Base-by-base conservation (phyloP, 495 filamentous ascomycete genomes). In the Tuber brumale region DNA sequence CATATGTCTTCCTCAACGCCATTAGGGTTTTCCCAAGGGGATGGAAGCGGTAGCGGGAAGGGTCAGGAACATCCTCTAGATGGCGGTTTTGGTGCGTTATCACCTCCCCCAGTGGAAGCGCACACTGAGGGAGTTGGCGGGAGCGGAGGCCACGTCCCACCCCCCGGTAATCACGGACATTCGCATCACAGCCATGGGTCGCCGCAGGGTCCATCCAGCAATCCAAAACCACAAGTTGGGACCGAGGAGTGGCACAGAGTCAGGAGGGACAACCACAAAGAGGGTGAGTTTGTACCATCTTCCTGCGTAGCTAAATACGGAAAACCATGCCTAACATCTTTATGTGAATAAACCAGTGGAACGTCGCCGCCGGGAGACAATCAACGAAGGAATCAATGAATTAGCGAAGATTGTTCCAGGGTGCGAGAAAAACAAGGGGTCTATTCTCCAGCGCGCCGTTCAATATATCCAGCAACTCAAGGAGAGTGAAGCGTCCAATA, bases 361-460 rank as follows among this genome's bases (percentile, higher is more conserved):
- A 85, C 93, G 95, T 73, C 94, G 95, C 70, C 95, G 95, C 51
- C 93, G 95, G 77, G 95, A 99, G 84, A 97, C 96, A 7, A 99
- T 99, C 84, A 99, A 99, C 83, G 95, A 99, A 85, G 95, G 95
- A 71, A 99, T 99, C 82, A 98, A 97, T 82, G 95, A 99, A 85
- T 90, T 99, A 61, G 92, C 96, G 72, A 97, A 97, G 85, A 95
- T 99, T 73, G 95, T 99, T 0, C 95, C 95, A 4, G 94, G 94
- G 48, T 99, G 95, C 82, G 95, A 99, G 84, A 99, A 98, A 88
- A 99, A 99, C 85, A 99, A 99, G 85, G 95, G 95, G 7, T 95
- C 94, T 2, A 97, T 99, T 74, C 86, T 99, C 48, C 94, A 97
- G 82, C 92, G 95, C 14, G 95, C 95, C 1, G 95, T 97, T 35